Evolutionary conservation across 2,329 filamentous ascomycete genomes (phyloP).

Genomic region (Ilyonectria destructans): DNA sequence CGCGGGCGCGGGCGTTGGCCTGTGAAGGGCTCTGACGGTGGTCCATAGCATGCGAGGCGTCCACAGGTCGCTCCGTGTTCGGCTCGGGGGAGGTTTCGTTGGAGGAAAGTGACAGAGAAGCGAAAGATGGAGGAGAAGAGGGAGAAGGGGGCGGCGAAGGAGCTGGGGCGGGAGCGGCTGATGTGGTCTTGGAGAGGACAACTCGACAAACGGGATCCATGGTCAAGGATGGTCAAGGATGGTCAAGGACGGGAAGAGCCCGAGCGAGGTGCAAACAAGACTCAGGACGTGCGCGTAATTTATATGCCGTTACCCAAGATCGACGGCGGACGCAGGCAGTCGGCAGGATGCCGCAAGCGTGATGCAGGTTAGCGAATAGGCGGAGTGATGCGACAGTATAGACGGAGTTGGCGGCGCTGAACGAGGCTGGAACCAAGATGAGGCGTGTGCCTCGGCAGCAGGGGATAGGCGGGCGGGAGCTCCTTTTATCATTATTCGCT

Average conservation of each 20-base stretch:
- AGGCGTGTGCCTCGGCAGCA: background rate
- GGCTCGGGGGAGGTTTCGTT: background rate
- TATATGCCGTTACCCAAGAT: slow-evolving; percentile 25
- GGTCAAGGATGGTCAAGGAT: slow-evolving; percentile 5
- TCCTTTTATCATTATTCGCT: background rate
- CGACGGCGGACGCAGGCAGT: slow-evolving; percentile 16
- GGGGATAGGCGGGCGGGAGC: background rate
- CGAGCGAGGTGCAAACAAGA: slow-evolving; percentile 18
- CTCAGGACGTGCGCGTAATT: slow-evolving; percentile 7
- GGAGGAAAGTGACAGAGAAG: background rate
- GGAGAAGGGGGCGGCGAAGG: background rate
- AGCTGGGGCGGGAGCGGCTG: background rate
- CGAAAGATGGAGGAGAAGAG: slow-evolving; percentile 3
- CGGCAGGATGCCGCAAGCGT: slow-evolving; percentile 25
- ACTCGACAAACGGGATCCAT: slow-evolving; percentile 20
- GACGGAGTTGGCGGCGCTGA: background rate
- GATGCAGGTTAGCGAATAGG: slow-evolving; percentile 7
- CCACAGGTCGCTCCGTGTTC: background rate
- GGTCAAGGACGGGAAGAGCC: slow-evolving; percentile 4
- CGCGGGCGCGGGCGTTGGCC: background rate
- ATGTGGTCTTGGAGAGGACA: slow-evolving; percentile 4
- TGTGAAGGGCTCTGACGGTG: slow-evolving; percentile 4
- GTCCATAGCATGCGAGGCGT: slow-evolving; percentile 23
- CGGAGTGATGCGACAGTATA: background rate
- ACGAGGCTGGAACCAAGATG: background rate